Percentiles rank a stretch among this genome's conserved stretches.
Evolutionary conservation across 495 filamentous ascomycete species (phyloP).

Genomic region (Beverwykella pulmonaria): DNA sequence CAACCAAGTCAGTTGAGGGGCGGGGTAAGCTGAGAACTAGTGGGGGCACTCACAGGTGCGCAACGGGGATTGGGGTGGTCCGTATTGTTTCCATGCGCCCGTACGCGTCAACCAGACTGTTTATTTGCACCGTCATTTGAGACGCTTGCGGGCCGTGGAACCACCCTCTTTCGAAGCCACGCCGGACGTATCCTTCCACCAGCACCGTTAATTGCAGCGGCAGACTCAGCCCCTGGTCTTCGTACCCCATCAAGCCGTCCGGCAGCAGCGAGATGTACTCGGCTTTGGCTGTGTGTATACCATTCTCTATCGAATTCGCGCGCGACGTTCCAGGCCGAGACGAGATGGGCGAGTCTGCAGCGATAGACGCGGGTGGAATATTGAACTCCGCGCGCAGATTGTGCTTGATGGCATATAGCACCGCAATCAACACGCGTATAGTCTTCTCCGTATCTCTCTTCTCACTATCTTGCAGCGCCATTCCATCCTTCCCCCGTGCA

Average conservation of each 20-base stretch:
- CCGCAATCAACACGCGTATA: conserved; percentile 65
- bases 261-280: conserved; percentile 67
- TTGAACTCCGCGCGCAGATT: conserved; percentile 71
- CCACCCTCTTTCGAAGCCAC: conserved; percentile 61
- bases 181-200: conserved; percentile 69
- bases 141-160: conserved; percentile 65
- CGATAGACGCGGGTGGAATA: conserved; percentile 24
- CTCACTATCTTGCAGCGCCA: conserved; percentile 38
- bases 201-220: conserved; percentile 69
- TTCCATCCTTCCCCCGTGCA: conserved; percentile 20
- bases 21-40: neutral
- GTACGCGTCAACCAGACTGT: conserved; percentile 64
- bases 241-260: conserved; percentile 59
- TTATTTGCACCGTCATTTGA: conserved; percentile 65
- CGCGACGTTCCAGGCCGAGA: neutral
- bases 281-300: conserved; percentile 50
- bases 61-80: conserved; percentile 71
- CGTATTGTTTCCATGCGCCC: conserved; percentile 76
- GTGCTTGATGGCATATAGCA: conserved; percentile 76
- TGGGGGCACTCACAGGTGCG: conserved; percentile 61
- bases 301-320: neutral
- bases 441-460: conserved; percentile 62
- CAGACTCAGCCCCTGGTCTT: conserved; percentile 65
- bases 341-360: neutral
- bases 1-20: neutral